Conservation (phyloP, 2,329 filamentous ascomycete species). For the Plectosphaerella plurivora region DNA sequence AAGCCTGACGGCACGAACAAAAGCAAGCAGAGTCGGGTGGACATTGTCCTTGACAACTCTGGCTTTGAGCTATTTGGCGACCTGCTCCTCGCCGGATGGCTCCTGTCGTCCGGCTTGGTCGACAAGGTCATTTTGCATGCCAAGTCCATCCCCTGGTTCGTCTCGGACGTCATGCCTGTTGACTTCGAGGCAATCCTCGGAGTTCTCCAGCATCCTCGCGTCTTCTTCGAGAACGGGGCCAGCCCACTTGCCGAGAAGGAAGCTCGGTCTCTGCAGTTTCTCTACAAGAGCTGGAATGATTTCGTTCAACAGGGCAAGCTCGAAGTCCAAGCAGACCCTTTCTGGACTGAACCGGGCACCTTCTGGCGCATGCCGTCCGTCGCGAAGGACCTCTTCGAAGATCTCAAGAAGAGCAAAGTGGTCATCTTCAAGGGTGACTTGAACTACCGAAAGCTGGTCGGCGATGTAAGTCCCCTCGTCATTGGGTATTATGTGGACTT, state of each 20-base stretch:
- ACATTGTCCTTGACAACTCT: conserved; percentile 93
- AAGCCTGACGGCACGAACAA: conserved; percentile 36
- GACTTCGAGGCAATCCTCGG: conserved; percentile 79
- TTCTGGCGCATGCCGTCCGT: conserved; percentile 79
- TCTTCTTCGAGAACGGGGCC: conserved; percentile 71
- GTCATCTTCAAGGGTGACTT: conserved; percentile 96
- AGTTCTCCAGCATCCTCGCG: conserved; percentile 69
- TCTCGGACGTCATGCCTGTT: conserved; percentile 82
- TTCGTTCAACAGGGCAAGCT: conserved; percentile 81
- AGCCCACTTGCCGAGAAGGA: conserved; percentile 63
- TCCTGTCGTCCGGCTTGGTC: conserved; percentile 80
- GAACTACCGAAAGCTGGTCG: conserved; percentile 89
- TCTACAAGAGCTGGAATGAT: conserved; percentile 76
- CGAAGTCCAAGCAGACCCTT: conserved; percentile 73
- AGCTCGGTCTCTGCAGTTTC: conserved; percentile 60
- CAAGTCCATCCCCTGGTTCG: conserved; percentile 96
- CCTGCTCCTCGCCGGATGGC: conserved; percentile 82
- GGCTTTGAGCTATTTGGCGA: conserved; percentile 97
- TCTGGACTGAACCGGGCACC: conserved; percentile 85
- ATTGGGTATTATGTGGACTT: too few relatives aligned
- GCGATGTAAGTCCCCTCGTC: conserved; percentile 61
- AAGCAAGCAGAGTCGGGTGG: conserved; percentile 67
- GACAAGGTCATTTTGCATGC: conserved; percentile 84
- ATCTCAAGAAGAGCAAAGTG: conserved; percentile 76
- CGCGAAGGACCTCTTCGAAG: conserved; percentile 65